Conservation (phyloP, 2,329 filamentous ascomycete genomes). For the Ophiocordyceps australis region DNA sequence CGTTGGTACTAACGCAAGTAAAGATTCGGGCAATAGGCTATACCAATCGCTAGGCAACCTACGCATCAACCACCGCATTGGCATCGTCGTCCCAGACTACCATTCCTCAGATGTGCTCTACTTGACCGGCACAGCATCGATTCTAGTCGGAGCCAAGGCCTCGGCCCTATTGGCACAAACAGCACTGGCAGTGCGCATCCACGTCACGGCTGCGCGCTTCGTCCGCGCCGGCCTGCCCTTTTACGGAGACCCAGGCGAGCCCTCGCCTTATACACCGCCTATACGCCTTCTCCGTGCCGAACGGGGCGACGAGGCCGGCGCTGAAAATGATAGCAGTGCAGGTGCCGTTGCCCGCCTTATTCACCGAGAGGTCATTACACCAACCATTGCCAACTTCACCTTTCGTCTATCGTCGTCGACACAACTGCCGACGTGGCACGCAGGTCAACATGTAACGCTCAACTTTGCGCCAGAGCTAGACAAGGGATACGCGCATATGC, state of each 20-base stretch:
- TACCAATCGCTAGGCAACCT: constrained; percentile 78
- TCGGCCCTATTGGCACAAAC: constrained; percentile 44
- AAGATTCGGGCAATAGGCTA: constrained; percentile 58
- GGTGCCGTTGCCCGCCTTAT: too few species aligned
- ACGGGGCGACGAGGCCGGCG: constrained; percentile 7
- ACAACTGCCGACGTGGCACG: constrained; percentile 26
- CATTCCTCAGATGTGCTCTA: constrained; percentile 57
- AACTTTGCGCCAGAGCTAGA: constrained; percentile 54
- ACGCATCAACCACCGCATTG: constrained; percentile 43
- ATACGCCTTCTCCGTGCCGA: constrained; percentile 48
- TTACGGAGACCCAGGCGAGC: constrained; percentile 36
- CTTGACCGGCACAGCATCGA: constrained; percentile 47
- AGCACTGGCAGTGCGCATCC: constrained; percentile 55
- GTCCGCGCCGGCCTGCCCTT: constrained; percentile 51
- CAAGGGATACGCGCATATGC: constrained; percentile 67
- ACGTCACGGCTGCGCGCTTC: constrained; percentile 39
- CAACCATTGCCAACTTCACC: too few species aligned
- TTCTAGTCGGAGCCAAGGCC: constrained; percentile 48
- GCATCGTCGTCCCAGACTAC: constrained; percentile 59
- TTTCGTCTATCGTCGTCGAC: background rate
- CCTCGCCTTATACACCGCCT: constrained; percentile 64
- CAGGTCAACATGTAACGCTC: constrained; percentile 65
- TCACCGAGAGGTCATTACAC: too few species aligned
- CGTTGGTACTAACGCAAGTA: too few species aligned
- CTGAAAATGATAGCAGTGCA: too few species aligned